Conservation (phyloP, 2,329 filamentous ascomycete genomes). For the Macrophomina pseudophaseolina region DNA sequence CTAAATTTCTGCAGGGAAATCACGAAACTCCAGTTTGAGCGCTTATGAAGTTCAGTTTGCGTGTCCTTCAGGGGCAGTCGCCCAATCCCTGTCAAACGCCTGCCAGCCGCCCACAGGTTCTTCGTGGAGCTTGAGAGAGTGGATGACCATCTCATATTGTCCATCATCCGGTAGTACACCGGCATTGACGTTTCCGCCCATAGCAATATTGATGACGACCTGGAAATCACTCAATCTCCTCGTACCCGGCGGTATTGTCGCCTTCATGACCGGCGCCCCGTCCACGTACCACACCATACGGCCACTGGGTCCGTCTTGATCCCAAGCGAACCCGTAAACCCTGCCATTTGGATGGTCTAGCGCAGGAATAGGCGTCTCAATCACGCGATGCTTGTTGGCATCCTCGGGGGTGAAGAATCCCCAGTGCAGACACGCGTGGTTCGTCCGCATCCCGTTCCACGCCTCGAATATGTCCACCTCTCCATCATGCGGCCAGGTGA, state of each 20-base stretch:
- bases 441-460: constrained; percentile 64
- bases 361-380: constrained; percentile 54
- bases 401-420: constrained; percentile 61
- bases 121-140: constrained; percentile 58
- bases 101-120: constrained; percentile 62
- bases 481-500: constrained; percentile 63
- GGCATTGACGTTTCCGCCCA: constrained; percentile 65
- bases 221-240: constrained; percentile 62
- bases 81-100: constrained; percentile 60
- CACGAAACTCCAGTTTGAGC: too few species aligned
- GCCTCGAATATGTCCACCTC: constrained; percentile 66
- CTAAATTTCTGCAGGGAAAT: too few species aligned
- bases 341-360: constrained; percentile 55
- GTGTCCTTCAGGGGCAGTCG: constrained; percentile 37
- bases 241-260: constrained; percentile 57
- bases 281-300: constrained; percentile 66
- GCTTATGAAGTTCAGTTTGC: not conserved
- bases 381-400: constrained; percentile 61
- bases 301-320: constrained; percentile 52
- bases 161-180: constrained; percentile 59
- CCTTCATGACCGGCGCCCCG: constrained; percentile 63
- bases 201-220: constrained; percentile 65
- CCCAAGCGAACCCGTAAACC: constrained; percentile 63
- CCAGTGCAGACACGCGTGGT: constrained; percentile 66
- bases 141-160: constrained; percentile 62